Percentiles rank a stretch among this genome's conserved stretches.
These are phyloP conservation scores for Lecanicillium sp. DNA, from an alignment of 2,329 filamentous ascomycete species.

Conservation along the genomic window DNA sequence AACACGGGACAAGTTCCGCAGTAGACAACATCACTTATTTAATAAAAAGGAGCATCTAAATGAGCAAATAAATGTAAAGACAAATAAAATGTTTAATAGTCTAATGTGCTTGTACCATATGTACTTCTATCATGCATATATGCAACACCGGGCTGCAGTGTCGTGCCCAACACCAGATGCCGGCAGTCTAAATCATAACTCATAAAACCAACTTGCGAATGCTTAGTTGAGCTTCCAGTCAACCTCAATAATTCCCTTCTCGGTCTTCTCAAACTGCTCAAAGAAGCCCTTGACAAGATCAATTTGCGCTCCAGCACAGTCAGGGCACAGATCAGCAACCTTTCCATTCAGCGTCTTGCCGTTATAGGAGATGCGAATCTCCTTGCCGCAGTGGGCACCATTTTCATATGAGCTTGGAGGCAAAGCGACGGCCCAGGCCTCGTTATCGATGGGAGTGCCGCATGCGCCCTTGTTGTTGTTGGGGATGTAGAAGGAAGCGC, in stretches of 20 bases:
- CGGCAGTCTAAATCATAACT: no score
- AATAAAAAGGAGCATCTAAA: no score
- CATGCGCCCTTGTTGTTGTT: background rate
- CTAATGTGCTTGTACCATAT: no score
- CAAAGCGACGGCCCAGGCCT: constrained; percentile 1
- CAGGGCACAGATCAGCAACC: background rate
- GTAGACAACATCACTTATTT: no score
- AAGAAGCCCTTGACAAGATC: constrained; percentile 1
- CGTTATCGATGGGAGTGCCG: constrained; percentile 2
- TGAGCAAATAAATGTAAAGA: no score
- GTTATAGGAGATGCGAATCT: background rate
- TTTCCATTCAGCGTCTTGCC: constrained; percentile 1
- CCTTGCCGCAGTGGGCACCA: constrained; percentile 4
- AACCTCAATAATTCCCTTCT: background rate
- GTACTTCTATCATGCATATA: no score
- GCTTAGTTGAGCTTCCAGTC: constrained; percentile 3
- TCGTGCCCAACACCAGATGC: no score
- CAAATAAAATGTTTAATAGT: no score
- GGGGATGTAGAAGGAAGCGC: constrained; percentile 1
- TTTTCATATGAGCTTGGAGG: background rate
- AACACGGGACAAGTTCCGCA: no score
- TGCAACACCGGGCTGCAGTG: no score
- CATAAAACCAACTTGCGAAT: no score
- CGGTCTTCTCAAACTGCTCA: background rate
- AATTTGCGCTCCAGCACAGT: background rate